Evolutionary conservation across 306 rosid species (phyloP).

Genomic region (Glycyrrhiza uralensis): DNA sequence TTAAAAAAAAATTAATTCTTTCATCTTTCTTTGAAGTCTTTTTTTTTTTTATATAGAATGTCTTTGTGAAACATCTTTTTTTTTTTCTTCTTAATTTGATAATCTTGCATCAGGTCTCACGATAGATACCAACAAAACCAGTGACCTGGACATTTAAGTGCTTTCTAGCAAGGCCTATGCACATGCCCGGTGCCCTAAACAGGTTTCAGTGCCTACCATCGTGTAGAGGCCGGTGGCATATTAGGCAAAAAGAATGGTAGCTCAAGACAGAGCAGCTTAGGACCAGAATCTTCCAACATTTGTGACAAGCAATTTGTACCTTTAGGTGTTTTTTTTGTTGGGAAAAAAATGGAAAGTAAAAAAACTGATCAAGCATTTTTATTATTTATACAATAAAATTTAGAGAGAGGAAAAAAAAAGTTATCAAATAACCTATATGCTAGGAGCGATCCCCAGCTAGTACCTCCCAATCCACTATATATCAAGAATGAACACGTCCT

Average conservation of each 20-base stretch:
- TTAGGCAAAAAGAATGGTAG: neutral
- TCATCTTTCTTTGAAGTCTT: no score
- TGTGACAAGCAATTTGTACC: neutral
- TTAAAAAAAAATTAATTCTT: neutral
- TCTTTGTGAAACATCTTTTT: no score
- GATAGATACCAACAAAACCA: conserved; percentile 8
- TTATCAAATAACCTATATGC: no score
- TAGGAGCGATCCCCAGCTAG: no score
- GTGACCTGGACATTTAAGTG: neutral
- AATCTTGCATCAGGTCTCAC: neutral
- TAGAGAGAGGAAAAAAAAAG: no score
- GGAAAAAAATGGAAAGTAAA: neutral
- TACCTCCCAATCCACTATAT: no score
- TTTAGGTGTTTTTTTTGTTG: neutral
- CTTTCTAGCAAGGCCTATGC: neutral
- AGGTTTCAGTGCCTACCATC: conserved; percentile 14
- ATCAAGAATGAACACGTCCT: no score
- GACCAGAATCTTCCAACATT: neutral
- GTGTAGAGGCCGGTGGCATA: conserved; percentile 29
- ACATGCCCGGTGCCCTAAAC: conserved; percentile 15
- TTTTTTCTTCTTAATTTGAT: neutral
- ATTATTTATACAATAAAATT: neutral
- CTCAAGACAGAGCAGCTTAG: neutral
- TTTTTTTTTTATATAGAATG: no score
- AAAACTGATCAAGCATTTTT: neutral